These are phyloP conservation scores for Picea sitchensis DNA, from an alignment of 75 land plant species.

Conservation along the genomic window DNA sequence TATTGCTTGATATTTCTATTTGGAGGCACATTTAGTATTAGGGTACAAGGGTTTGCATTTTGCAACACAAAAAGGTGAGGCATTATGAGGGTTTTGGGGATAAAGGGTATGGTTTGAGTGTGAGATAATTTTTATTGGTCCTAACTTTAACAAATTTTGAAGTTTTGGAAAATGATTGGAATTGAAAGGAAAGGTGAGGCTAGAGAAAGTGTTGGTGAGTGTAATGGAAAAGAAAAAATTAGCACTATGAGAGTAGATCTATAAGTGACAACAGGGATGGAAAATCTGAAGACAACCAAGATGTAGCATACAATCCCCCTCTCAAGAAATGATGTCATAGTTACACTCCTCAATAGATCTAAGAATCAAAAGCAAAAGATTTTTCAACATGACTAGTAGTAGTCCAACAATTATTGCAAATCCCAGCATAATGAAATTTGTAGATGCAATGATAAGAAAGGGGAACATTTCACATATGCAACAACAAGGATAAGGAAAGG, in stretches of 20 bases:
- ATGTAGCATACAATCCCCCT: slow-evolving; percentile 24
- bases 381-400: neutral
- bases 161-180: neutral
- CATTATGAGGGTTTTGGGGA: neutral
- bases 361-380: slow-evolving; percentile 69
- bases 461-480: no score
- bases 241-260: slow-evolving; percentile 83
- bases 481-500: no score
- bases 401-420: neutral
- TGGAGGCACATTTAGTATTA: neutral
- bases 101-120: neutral
- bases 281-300: slow-evolving; percentile 69
- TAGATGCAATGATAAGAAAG: no score
- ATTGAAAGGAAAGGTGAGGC: neutral
- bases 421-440: neutral
- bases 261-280: slow-evolving; percentile 81
- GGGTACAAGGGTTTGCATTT: neutral
- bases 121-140: neutral
- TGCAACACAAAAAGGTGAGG: neutral
- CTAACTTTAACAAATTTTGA: neutral
- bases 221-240: slow-evolving; percentile 44
- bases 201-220: neutral
- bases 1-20: neutral
- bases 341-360: slow-evolving; percentile 35
- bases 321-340: slow-evolving; percentile 72